These are phyloP conservation scores for Durotheca rogersii DNA, from an alignment of 495 filamentous ascomycete species.

Conservation along the genomic window DNA sequence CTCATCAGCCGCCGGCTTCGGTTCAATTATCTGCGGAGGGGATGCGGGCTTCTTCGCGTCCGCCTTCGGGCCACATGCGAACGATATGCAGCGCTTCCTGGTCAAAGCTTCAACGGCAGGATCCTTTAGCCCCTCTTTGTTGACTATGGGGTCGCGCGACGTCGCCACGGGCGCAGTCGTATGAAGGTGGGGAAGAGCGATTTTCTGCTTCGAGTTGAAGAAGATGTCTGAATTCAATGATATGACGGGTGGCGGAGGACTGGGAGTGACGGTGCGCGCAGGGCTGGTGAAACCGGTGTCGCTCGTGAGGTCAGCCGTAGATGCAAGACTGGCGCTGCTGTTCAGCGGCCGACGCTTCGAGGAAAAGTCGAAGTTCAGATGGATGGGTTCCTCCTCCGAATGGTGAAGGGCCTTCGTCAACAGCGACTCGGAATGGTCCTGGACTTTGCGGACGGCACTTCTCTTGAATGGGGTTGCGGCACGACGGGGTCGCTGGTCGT, in stretches of 20 bases:
- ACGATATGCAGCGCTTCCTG: slow-evolving; percentile 84
- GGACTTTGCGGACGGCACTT: slow-evolving; percentile 41
- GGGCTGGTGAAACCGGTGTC: slow-evolving; percentile 92
- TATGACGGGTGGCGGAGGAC: slow-evolving; percentile 66
- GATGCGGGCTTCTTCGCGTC: slow-evolving; percentile 32
- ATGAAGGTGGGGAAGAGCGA: slow-evolving; percentile 10
- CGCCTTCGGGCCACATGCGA: slow-evolving; percentile 70
- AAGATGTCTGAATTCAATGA: slow-evolving; percentile 30
- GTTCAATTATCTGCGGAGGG: slow-evolving; percentile 29
- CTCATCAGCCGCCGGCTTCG: slow-evolving; percentile 30
- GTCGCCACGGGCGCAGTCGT: slow-evolving; percentile 13
- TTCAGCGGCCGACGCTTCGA: slow-evolving; percentile 66
- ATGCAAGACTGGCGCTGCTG: slow-evolving; percentile 74
- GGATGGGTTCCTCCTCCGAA: slow-evolving; percentile 52
- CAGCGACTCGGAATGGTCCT: slow-evolving; percentile 67
- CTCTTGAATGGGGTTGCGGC: slow-evolving; percentile 43
- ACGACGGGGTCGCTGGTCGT: slow-evolving; percentile 24
- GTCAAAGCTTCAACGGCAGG: slow-evolving; percentile 37
- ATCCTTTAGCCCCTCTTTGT: slow-evolving; percentile 23
- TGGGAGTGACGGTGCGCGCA: slow-evolving; percentile 81
- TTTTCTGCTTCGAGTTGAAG: slow-evolving; percentile 24
- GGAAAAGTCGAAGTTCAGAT: slow-evolving; percentile 19
- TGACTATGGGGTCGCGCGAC: slow-evolving; percentile 14
- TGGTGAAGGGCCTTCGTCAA: slow-evolving; percentile 76
- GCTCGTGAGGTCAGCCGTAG: slow-evolving; percentile 84